These are phyloP conservation scores for Raphanus sativus DNA, from an alignment of 345 rosid species.

Conservation along the genomic window DNA sequence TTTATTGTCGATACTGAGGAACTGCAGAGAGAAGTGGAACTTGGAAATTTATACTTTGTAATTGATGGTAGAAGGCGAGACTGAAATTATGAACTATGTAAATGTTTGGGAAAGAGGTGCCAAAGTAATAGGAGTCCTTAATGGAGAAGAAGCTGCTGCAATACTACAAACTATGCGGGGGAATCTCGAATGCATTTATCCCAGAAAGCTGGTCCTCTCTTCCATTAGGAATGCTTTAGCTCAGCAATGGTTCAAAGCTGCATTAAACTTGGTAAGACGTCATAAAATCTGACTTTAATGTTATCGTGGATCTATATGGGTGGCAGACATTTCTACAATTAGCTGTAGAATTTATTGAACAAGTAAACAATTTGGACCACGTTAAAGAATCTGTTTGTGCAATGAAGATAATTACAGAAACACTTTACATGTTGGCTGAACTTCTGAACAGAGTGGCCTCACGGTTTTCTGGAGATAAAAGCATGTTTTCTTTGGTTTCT, in stretches of 20 bases:
- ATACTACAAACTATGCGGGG: slow-evolving; percentile 84
- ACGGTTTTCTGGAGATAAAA: slow-evolving; percentile 59
- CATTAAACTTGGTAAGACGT: slow-evolving; percentile 90
- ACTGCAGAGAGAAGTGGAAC: slow-evolving; percentile 54
- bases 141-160: slow-evolving; percentile 89
- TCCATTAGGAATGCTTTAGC: slow-evolving; percentile 72
- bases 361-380: slow-evolving; percentile 76
- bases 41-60: slow-evolving; percentile 37
- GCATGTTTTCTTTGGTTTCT: too few species aligned
- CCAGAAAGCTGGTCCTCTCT: slow-evolving; percentile 80
- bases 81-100: slow-evolving; percentile 56
- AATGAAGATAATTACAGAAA: slow-evolving; percentile 68
- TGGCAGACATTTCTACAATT: slow-evolving; percentile 64
- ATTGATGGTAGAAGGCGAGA: slow-evolving; percentile 54
- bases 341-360: slow-evolving; percentile 77
- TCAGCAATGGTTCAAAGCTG: slow-evolving; percentile 69
- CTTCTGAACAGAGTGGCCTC: slow-evolving; percentile 18
- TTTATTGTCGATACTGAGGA: slow-evolving; percentile 71
- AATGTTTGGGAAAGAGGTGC: slow-evolving; percentile 95
- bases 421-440: slow-evolving; percentile 57
- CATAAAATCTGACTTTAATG: slow-evolving; percentile 80
- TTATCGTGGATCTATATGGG: slow-evolving; percentile 77
- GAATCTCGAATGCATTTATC: slow-evolving; percentile 85
- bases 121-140: slow-evolving; percentile 73
- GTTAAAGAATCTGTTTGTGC: slow-evolving; percentile 91